These are phyloP conservation scores for Ulota crispa DNA, from an alignment of 225 moss, liverwort and hornwort species.

Conservation along the genomic window DNA sequence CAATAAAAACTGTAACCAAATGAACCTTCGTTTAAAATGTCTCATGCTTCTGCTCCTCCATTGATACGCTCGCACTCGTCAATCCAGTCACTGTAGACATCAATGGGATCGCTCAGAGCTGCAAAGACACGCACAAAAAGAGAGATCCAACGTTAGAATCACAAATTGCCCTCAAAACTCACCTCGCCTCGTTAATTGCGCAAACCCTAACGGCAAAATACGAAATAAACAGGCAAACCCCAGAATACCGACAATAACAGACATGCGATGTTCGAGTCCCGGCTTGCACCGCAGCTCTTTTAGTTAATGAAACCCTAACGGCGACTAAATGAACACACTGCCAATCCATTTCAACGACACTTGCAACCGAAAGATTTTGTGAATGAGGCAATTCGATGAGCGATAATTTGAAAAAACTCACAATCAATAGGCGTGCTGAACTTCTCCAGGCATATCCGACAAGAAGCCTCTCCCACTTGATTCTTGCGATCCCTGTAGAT, in stretches of 20 bases:
- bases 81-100: conserved; percentile 70
- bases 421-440: conserved; percentile 82
- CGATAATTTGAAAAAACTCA: conserved; percentile 17
- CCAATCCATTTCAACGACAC: background rate
- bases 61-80: conserved; percentile 62
- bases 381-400: background rate
- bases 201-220: background rate
- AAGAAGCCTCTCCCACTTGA: conserved; percentile 71
- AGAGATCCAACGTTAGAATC: background rate
- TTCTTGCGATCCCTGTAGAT: conserved; percentile 65
- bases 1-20: background rate
- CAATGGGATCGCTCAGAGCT: conserved; percentile 83
- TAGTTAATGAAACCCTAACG: background rate
- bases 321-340: background rate
- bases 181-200: background rate
- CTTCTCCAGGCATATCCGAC: conserved; percentile 77
- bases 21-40: background rate
- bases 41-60: conserved; percentile 50
- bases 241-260: background rate
- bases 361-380: background rate
- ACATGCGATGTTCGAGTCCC: background rate
- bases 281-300: background rate
- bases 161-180: too few relatives aligned
- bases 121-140: conserved; percentile 12
- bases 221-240: background rate